Conservation (phyloP, 805 yeast genomes). For the Ogataea trehaloabstinens region DNA sequence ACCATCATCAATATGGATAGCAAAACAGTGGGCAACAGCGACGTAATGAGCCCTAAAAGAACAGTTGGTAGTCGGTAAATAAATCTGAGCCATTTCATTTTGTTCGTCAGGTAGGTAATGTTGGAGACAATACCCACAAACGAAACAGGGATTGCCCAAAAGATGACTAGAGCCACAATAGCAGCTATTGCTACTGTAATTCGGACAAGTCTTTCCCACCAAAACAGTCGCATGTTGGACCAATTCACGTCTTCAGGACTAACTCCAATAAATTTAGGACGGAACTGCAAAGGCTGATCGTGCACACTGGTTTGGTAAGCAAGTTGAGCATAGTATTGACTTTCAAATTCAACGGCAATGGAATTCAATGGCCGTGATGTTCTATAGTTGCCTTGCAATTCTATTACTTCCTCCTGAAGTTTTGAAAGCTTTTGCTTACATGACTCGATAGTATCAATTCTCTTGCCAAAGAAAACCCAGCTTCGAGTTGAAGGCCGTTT, state of each 20-base stretch:
- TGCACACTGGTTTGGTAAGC: conserved; percentile 64
- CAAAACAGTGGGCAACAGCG: conserved; percentile 65
- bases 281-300: conserved; percentile 63
- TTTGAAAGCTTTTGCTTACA: conserved; percentile 56
- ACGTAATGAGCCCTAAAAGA: conserved; percentile 63
- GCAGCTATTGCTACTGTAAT: conserved; percentile 49
- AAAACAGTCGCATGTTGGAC: conserved; percentile 71
- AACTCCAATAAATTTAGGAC: conserved; percentile 59
- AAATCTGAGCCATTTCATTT: conserved; percentile 52
- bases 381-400: conserved; percentile 50
- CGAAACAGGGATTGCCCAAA: conserved; percentile 80
- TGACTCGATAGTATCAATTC: conserved; percentile 60
- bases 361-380: conserved; percentile 67
- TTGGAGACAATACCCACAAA: conserved; percentile 76
- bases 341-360: conserved; percentile 73
- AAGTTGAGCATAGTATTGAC: conserved; percentile 71
- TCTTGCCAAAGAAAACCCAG: conserved; percentile 46
- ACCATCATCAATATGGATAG: conserved; percentile 64
- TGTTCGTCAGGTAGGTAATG: conserved; percentile 57
- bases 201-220: conserved; percentile 75
- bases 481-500: conserved; percentile 63
- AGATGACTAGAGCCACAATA: conserved; percentile 51
- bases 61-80: conserved; percentile 53
- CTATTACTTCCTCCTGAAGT: conserved; percentile 54
- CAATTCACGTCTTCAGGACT: conserved; percentile 64